These are phyloP conservation scores for Neurospora sp. DNA, from an alignment of 495 filamentous ascomycete species.

Conservation along the genomic window DNA sequence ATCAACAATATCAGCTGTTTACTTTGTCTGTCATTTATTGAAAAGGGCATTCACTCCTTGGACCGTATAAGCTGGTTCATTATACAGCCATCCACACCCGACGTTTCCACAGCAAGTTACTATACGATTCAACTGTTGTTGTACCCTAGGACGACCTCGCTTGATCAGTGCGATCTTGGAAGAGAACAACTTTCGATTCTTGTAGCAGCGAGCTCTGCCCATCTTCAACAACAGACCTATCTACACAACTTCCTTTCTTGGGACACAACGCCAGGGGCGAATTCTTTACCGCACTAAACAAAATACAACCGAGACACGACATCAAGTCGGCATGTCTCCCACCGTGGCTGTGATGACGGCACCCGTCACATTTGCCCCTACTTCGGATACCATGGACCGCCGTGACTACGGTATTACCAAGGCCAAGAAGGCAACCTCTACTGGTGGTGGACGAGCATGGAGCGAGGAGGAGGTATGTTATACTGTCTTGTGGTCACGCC, in stretches of 20 bases:
- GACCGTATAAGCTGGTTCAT: constrained; percentile 36
- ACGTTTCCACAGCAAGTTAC: background rate
- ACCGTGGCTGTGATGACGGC: constrained; percentile 37
- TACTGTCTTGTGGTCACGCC: background rate
- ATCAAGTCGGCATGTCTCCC: constrained; percentile 31
- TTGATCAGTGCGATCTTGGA: constrained; percentile 9
- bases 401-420: constrained; percentile 47
- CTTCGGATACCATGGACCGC: constrained; percentile 39
- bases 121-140: background rate
- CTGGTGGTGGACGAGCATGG: constrained; percentile 65
- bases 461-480: constrained; percentile 63
- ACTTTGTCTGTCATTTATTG: constrained; percentile 36
- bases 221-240: constrained; percentile 15
- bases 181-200: constrained; percentile 24
- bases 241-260: constrained; percentile 15
- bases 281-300: constrained; percentile 7
- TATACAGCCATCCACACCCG: constrained; percentile 14
- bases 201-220: constrained; percentile 27
- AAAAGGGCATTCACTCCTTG: constrained; percentile 29
- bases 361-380: constrained; percentile 31
- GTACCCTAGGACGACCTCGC: constrained; percentile 1
- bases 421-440: constrained; percentile 54
- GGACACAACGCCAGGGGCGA: constrained; percentile 23
- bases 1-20: constrained; percentile 51
- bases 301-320: constrained; percentile 6